phyloP scores from a whole-genome alignment of 2,329 filamentous ascomycete species.

The Stagonosporopsis cucurbitacearum region DNA sequence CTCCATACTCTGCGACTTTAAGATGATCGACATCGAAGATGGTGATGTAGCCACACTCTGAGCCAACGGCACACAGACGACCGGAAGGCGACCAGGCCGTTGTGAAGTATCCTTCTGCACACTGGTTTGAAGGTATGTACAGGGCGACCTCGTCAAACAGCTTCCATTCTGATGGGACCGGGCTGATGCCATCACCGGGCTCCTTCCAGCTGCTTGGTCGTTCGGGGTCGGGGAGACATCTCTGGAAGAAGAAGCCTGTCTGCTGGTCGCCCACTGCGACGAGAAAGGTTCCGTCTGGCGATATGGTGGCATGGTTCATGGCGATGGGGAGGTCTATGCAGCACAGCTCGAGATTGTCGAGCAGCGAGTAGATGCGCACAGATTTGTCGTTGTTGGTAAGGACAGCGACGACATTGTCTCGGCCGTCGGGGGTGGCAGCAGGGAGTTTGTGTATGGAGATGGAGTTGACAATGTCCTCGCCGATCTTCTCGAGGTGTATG shows the following conservation, averaged over 20 bases:
- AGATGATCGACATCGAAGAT: constrained; percentile 68
- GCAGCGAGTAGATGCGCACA: constrained; percentile 81
- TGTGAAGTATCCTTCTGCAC: constrained; percentile 71
- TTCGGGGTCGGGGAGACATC: constrained; percentile 48
- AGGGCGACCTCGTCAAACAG: constrained; percentile 51
- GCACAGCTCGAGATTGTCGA: constrained; percentile 71
- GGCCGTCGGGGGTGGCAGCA: constrained; percentile 47
- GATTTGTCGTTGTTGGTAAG: constrained; percentile 92
- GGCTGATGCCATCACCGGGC: constrained; percentile 28
- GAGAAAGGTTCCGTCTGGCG: constrained; percentile 81
- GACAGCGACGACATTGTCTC: constrained; percentile 71
- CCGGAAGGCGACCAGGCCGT: constrained; percentile 78
- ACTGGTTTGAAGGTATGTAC: constrained; percentile 48
- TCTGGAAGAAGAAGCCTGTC: constrained; percentile 81
- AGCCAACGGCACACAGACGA: constrained; percentile 75
- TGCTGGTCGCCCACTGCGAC: constrained; percentile 88
- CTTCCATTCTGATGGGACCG: constrained; percentile 48
- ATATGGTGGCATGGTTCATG: constrained; percentile 94
- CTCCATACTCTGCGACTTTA: constrained; percentile 50
- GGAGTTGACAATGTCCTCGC: constrained; percentile 70
- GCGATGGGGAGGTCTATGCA: constrained; percentile 78
- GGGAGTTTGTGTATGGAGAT: constrained; percentile 66
- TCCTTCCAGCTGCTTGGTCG: constrained; percentile 35
- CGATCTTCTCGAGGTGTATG: constrained; percentile 64
- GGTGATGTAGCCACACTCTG: constrained; percentile 80